Evolutionary conservation across 345 rosid species (phyloP).

Genomic region (Trapa incisa): DNA sequence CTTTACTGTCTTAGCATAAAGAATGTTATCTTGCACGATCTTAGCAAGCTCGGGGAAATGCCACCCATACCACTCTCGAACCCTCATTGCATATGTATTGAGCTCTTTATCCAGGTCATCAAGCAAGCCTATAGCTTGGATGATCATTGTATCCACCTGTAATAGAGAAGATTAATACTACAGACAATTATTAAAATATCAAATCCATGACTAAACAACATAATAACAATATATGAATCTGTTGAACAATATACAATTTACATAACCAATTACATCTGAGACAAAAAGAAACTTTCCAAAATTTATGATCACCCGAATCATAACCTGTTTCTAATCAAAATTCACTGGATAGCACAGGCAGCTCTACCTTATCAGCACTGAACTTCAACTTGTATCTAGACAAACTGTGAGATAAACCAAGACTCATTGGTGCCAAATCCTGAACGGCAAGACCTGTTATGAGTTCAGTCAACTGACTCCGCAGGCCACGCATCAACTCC

Average conservation of each 20-base stretch:
- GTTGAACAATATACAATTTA: not conserved
- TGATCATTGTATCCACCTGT: slow-evolving; percentile 92
- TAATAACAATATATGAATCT: not conserved
- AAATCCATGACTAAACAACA: not conserved
- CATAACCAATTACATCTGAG: not conserved
- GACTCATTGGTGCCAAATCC: slow-evolving; percentile 90
- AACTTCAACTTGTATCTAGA: slow-evolving; percentile 88
- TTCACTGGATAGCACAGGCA: not conserved
- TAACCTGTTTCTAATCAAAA: not conserved
- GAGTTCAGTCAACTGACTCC: slow-evolving; percentile 81
- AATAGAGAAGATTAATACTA: slow-evolving; percentile 2
- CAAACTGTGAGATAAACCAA: slow-evolving; percentile 86
- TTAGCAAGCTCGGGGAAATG: slow-evolving; percentile 97
- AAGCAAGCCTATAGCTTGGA: slow-evolving; percentile 90
- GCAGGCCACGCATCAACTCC: slow-evolving; percentile 83
- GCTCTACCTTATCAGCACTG: slow-evolving; percentile 78
- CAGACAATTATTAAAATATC: not conserved
- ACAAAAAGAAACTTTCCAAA: not conserved
- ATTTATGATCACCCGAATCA: not conserved
- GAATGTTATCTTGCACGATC: slow-evolving; percentile 71
- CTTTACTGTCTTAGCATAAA: slow-evolving; percentile 73
- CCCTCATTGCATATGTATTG: slow-evolving; percentile 86
- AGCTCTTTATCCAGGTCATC: slow-evolving; percentile 97
- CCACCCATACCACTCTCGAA: slow-evolving; percentile 92
- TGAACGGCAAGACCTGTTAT: slow-evolving; percentile 62